Evolutionary conservation across 192 early-diverging fungal species (phyloP).

Genomic region (Coemansia sp.): DNA sequence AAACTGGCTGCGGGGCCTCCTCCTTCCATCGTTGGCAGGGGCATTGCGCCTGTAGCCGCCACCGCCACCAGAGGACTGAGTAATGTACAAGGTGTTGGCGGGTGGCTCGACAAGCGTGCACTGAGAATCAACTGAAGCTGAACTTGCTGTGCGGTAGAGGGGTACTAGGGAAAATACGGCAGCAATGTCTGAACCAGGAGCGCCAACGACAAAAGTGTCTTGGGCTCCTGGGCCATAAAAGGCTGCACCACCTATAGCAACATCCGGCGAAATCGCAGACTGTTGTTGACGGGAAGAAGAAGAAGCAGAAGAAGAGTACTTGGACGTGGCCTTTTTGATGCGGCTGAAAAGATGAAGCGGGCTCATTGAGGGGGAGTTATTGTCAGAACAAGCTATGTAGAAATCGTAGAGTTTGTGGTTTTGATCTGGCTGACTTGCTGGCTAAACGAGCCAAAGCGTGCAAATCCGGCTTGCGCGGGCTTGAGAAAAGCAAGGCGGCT

Average conservation of each 20-base stretch:
- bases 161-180: not conserved
- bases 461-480: slow-evolving; percentile 1
- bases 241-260: not conserved
- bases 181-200: not conserved
- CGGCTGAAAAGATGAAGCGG: slow-evolving; percentile 19
- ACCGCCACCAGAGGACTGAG: slow-evolving; percentile 3
- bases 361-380: slow-evolving; percentile 5
- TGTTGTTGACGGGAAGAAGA: not conserved
- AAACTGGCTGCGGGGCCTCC: slow-evolving; percentile 46
- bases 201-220: not conserved
- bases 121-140: slow-evolving; percentile 28
- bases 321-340: slow-evolving; percentile 15
- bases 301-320: not conserved
- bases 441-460: not conserved
- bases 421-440: not conserved
- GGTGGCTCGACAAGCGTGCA: slow-evolving; percentile 31
- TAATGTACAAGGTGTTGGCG: not conserved
- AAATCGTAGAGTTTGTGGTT: not conserved
- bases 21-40: not conserved
- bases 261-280: not conserved
- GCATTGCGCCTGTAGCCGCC: slow-evolving; percentile 7
- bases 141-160: not conserved
- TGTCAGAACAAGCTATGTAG: not conserved
- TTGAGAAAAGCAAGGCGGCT: not conserved
- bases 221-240: not conserved